These are phyloP conservation scores for Arachnopeziza araneosa DNA, from an alignment of 2,329 filamentous ascomycete genomes.

Conservation along the genomic window DNA sequence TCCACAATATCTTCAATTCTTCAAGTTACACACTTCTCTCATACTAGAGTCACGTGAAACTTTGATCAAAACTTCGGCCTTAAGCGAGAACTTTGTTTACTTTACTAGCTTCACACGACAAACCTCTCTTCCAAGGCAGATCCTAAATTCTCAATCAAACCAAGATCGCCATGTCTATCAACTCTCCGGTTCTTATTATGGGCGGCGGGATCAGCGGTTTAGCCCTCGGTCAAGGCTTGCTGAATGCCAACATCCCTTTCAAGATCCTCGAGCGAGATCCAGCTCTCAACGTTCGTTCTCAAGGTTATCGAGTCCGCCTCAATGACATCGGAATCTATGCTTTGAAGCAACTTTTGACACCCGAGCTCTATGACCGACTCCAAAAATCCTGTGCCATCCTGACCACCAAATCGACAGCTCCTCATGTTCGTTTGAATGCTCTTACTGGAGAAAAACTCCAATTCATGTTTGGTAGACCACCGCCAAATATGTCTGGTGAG, in stretches of 20 bases:
- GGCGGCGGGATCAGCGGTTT: slow-evolving; percentile 31
- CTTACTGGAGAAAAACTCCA: background rate
- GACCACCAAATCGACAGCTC: background rate
- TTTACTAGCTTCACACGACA: background rate
- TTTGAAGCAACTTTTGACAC: slow-evolving; percentile 39
- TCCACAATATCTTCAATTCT: background rate
- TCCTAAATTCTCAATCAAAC: background rate
- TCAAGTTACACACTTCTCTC: background rate
- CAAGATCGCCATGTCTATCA: slow-evolving; percentile 1
- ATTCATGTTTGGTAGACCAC: background rate
- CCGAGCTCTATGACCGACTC: slow-evolving; percentile 38
- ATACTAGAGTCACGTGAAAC: background rate
- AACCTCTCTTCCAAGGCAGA: background rate
- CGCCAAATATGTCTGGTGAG: background rate
- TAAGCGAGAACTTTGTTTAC: background rate
- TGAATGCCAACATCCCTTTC: slow-evolving; percentile 37
- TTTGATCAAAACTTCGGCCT: background rate
- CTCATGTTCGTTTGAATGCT: background rate
- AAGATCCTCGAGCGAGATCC: slow-evolving; percentile 51
- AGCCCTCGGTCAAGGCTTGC: slow-evolving; percentile 29
- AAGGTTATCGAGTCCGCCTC: slow-evolving; percentile 35
- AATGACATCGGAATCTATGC: slow-evolving; percentile 22
- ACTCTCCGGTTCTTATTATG: slow-evolving; percentile 18
- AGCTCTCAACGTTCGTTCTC: slow-evolving; percentile 27
- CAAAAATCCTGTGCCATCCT: background rate